These are phyloP conservation scores for Acer yangbiense DNA, from an alignment of 345 rosid genomes.

Conservation along the genomic window DNA sequence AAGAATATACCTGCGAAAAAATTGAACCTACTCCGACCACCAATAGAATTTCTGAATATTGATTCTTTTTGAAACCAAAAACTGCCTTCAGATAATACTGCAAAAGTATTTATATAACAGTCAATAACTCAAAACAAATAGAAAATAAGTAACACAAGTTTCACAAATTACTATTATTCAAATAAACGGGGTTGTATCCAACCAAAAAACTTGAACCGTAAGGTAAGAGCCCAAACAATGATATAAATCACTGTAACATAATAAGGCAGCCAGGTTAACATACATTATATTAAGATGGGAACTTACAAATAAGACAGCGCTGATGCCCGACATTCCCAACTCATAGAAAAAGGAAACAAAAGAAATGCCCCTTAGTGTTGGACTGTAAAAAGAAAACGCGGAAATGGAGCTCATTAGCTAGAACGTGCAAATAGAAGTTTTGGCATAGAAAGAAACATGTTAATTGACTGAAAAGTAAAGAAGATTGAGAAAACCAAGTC, in stretches of 20 bases:
- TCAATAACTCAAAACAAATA: slow-evolving; percentile 9
- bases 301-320: slow-evolving; percentile 45
- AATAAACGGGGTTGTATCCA: not conserved
- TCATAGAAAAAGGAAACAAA: slow-evolving; percentile 56
- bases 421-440: not conserved
- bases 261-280: not conserved
- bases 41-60: slow-evolving; percentile 49
- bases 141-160: not conserved
- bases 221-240: too few species aligned
- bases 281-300: not conserved
- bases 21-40: slow-evolving; percentile 53
- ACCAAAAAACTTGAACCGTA: too few species aligned
- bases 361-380: slow-evolving; percentile 47
- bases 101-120: slow-evolving; percentile 2
- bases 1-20: slow-evolving; percentile 45
- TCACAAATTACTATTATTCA: not conserved
- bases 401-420: slow-evolving; percentile 10
- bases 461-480: not conserved
- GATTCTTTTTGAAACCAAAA: slow-evolving; percentile 54
- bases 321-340: slow-evolving; percentile 63
- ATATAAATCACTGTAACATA: not conserved
- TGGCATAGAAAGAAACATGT: not conserved
- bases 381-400: slow-evolving; percentile 41
- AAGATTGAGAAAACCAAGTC: not conserved
- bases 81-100: slow-evolving; percentile 48